phyloP scores from a whole-genome alignment of 768 basidiomycete species.

The Russula ochroleuca region DNA sequence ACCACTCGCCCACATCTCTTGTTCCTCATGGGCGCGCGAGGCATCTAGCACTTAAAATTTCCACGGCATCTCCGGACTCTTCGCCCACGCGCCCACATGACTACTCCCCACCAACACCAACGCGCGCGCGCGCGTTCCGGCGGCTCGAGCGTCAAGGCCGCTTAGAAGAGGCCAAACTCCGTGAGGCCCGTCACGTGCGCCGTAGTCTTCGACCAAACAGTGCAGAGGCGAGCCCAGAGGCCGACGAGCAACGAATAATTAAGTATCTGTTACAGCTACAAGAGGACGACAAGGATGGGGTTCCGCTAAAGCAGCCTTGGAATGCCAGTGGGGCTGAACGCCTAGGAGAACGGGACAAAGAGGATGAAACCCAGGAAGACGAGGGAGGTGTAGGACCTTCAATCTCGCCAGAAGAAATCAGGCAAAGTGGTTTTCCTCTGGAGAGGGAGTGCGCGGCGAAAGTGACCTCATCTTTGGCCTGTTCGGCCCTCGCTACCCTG shows the following conservation, averaged over 20 bases:
- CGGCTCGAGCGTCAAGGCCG: constrained; percentile 19
- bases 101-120: constrained; percentile 31
- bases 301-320: background rate
- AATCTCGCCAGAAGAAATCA: background rate
- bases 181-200: constrained; percentile 15
- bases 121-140: constrained; percentile 28
- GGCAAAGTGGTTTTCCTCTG: background rate
- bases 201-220: background rate
- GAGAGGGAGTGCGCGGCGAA: background rate
- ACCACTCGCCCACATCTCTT: background rate
- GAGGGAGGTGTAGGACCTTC: background rate
- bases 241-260: constrained; percentile 2
- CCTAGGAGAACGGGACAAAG: background rate
- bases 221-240: constrained; percentile 3
- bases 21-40: background rate
- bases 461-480: background rate
- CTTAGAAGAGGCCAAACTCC: constrained; percentile 21
- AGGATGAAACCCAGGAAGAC: background rate
- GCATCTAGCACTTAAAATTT: constrained; percentile 10
- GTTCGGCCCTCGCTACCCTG: background rate
- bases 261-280: constrained; percentile 9
- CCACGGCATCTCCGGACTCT: constrained; percentile 16
- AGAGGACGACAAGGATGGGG: background rate
- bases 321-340: background rate
- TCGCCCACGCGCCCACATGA: background rate